phyloP scores from a whole-genome alignment of 768 basidiomycete species.

The Boletus bicolor region DNA sequence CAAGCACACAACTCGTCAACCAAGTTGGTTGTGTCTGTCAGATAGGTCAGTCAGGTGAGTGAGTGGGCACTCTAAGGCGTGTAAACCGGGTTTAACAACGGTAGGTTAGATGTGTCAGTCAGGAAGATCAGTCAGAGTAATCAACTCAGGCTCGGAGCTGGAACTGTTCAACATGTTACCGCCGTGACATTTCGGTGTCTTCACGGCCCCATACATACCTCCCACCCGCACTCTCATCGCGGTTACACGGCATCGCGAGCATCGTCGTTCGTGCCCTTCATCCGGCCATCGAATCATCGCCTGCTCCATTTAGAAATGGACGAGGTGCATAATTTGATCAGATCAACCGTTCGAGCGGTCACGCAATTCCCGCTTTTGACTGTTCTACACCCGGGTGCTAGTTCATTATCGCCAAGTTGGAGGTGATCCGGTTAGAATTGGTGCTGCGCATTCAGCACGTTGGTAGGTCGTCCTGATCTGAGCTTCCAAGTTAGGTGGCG shows the following conservation, averaged over 20 bases:
- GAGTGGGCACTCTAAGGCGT: too few species aligned
- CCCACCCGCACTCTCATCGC: too few species aligned
- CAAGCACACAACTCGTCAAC: too few species aligned
- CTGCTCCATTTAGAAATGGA: conserved; percentile 25
- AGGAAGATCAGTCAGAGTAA: too few species aligned
- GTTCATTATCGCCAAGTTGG: conserved; percentile 18
- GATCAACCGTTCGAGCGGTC: background rate
- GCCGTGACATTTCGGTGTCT: too few species aligned
- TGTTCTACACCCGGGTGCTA: background rate
- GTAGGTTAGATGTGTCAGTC: too few species aligned
- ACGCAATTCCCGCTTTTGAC: background rate
- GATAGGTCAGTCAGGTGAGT: too few species aligned
- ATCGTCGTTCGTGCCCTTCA: conserved; percentile 20
- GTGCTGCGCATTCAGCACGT: conserved; percentile 7
- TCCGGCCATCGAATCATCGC: conserved; percentile 16
- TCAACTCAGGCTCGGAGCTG: too few species aligned
- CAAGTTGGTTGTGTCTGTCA: too few species aligned
- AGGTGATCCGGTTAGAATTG: conserved; percentile 21
- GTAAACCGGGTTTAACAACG: too few species aligned
- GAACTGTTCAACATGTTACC: too few species aligned
- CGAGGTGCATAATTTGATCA: conserved; percentile 11
- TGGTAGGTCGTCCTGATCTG: conserved; percentile 10
- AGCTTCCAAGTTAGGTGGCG: background rate
- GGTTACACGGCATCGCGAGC: conserved; percentile 5
- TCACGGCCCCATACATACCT: too few species aligned